A percentile compares a stretch with the other conserved stretches of the same genome.
These are phyloP conservation scores for Monilinia laxa DNA, from an alignment of 2,329 filamentous ascomycete genomes.

Conservation along the genomic window DNA sequence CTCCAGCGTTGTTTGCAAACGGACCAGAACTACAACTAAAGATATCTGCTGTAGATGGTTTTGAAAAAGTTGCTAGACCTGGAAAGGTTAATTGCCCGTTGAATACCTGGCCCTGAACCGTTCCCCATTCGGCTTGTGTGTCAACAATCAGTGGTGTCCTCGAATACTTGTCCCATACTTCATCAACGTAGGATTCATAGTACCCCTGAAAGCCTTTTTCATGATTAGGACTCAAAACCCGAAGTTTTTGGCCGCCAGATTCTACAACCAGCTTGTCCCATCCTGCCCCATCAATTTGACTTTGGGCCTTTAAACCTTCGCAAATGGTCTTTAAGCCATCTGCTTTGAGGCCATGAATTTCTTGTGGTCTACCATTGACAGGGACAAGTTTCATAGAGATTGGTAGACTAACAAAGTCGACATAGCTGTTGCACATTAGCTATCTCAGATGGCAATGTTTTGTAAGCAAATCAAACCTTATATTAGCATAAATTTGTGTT, in stretches of 20 bases:
- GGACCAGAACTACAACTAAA: slow-evolving; percentile 65
- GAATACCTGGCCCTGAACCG: slow-evolving; percentile 51
- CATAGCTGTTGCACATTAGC: slow-evolving; percentile 50
- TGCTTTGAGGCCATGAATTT: slow-evolving; percentile 55
- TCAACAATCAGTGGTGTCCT: slow-evolving; percentile 54
- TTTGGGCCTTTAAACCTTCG: slow-evolving; percentile 54
- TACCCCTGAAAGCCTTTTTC: slow-evolving; percentile 44
- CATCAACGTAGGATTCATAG: slow-evolving; percentile 48
- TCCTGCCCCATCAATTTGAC: slow-evolving; percentile 52
- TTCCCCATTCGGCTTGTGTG: slow-evolving; percentile 60
- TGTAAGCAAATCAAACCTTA: slow-evolving; percentile 41
- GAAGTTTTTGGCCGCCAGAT: slow-evolving; percentile 39
- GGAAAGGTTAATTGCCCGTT: slow-evolving; percentile 41
- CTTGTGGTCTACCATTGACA: slow-evolving; percentile 46
- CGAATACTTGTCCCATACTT: slow-evolving; percentile 46
- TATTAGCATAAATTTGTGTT: slow-evolving; percentile 63
- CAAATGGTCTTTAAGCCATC: slow-evolving; percentile 58
- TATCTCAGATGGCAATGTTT: neutral
- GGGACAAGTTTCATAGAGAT: slow-evolving; percentile 54
- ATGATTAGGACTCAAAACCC: slow-evolving; percentile 47
- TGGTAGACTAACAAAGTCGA: slow-evolving; percentile 72
- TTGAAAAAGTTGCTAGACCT: slow-evolving; percentile 50
- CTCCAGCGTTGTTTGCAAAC: slow-evolving; percentile 46
- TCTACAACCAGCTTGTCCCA: slow-evolving; percentile 58
- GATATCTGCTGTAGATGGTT: slow-evolving; percentile 62